Evolutionary conservation across 2,329 filamentous ascomycete genomes (phyloP).

Genomic region (Plenodomus tracheiphilus): DNA sequence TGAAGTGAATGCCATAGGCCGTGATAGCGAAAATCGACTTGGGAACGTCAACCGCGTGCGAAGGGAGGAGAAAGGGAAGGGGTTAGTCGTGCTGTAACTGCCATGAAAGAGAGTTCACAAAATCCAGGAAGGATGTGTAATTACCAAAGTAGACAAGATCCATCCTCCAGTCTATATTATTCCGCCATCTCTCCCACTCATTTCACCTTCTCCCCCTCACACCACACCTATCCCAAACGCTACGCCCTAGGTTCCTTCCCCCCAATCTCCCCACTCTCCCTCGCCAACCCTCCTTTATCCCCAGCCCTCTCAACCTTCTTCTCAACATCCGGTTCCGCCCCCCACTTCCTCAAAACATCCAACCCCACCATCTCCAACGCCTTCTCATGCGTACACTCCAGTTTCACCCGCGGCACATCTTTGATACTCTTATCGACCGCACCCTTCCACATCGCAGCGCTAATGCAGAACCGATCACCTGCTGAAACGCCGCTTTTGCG

Average conservation of each 20-base stretch:
- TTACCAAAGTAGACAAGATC: too few relatives aligned
- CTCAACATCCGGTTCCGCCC: slow-evolving; percentile 41
- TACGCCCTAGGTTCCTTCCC: slow-evolving; percentile 30
- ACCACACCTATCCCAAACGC: background rate
- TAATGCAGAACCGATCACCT: slow-evolving; percentile 64
- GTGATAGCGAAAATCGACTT: too few relatives aligned
- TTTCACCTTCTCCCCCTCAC: background rate
- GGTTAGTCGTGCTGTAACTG: too few relatives aligned
- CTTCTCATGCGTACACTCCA: slow-evolving; percentile 56
- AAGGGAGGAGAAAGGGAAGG: too few relatives aligned
- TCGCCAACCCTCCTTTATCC: slow-evolving; percentile 11
- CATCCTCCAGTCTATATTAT: too few relatives aligned
- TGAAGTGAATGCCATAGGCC: too few relatives aligned
- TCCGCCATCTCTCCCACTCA: too few relatives aligned
- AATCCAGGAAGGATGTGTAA: too few relatives aligned
- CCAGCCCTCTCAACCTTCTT: slow-evolving; percentile 10
- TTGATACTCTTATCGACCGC: slow-evolving; percentile 18
- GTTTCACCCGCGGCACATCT: slow-evolving; percentile 48
- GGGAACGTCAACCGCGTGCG: too few relatives aligned
- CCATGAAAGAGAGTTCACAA: too few relatives aligned
- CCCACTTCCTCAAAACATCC: slow-evolving; percentile 53
- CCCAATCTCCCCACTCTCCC: slow-evolving; percentile 28
- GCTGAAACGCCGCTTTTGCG: slow-evolving; percentile 56
- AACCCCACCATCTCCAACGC: slow-evolving; percentile 53
- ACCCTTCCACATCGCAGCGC: slow-evolving; percentile 60